A percentile compares a stretch with the other conserved stretches of the same genome.
Conservation (phyloP, 2,329 filamentous ascomycete genomes). For the Aspergillus piperis region DNA sequence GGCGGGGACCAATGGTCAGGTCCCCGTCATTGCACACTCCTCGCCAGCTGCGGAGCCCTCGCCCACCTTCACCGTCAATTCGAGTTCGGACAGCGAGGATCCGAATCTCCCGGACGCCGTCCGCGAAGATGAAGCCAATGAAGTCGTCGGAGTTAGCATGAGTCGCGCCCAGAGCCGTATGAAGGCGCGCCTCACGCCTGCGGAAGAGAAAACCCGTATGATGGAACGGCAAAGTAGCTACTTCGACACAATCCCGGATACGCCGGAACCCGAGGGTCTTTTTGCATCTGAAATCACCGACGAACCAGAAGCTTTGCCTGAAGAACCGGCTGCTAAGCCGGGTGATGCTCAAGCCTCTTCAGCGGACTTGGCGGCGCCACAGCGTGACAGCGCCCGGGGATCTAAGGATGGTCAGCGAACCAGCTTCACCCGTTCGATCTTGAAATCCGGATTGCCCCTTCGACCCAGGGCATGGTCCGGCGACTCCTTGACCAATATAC, state of each 20-base stretch:
- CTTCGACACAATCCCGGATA: conserved; percentile 46
- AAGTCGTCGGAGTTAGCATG: conserved; percentile 61
- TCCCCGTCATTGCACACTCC: neutral
- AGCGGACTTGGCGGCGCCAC: neutral
- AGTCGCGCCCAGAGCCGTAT: conserved; percentile 58
- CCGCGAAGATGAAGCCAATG: conserved; percentile 38
- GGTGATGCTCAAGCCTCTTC: neutral
- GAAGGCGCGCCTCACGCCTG: conserved; percentile 58
- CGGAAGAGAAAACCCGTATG: conserved; percentile 60
- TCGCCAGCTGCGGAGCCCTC: conserved; percentile 1
- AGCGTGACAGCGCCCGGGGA: neutral
- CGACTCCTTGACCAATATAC: conserved; percentile 28
- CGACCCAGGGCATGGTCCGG: conserved; percentile 41
- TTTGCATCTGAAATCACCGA: conserved; percentile 34
- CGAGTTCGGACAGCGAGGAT: conserved; percentile 38
- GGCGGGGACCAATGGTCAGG: neutral
- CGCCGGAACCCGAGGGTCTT: conserved; percentile 31
- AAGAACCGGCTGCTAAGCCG: conserved; percentile 9
- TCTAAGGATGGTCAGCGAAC: conserved; percentile 24
- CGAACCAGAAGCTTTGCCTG: conserved; percentile 32
- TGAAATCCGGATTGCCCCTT: conserved; percentile 36
- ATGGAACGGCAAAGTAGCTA: conserved; percentile 54
- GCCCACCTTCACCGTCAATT: conserved; percentile 16
- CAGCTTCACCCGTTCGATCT: conserved; percentile 37
- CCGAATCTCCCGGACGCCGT: conserved; percentile 22